phyloP scores from a whole-genome alignment of 1,284 basidiomycete genomes.

The Ustilago bromivora region DNA sequence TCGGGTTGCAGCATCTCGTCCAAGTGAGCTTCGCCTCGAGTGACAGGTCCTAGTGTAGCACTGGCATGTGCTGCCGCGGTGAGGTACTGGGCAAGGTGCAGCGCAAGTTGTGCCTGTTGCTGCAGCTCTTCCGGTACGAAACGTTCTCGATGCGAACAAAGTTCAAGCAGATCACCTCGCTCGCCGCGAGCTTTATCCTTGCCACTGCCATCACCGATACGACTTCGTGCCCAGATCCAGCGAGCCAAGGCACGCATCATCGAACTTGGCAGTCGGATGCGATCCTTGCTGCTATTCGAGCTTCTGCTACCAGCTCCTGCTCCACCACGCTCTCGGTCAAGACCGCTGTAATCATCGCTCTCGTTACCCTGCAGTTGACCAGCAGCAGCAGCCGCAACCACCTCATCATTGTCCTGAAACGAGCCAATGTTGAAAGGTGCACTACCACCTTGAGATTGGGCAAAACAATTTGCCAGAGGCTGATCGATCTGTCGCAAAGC shows the following conservation, averaged over 20 bases:
- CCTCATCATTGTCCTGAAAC: slow-evolving; percentile 44
- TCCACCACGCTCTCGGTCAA: slow-evolving; percentile 1
- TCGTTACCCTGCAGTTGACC: slow-evolving; percentile 13
- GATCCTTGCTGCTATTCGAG: slow-evolving; percentile 7
- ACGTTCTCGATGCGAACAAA: slow-evolving; percentile 40
- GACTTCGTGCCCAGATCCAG: slow-evolving; percentile 45
- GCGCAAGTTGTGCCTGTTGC: slow-evolving; percentile 34
- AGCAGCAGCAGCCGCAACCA: slow-evolving; percentile 26
- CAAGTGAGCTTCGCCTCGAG: slow-evolving; percentile 26
- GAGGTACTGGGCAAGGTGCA: slow-evolving; percentile 42
- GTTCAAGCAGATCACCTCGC: slow-evolving; percentile 36
- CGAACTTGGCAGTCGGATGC: slow-evolving; percentile 33
- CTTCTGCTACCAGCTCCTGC: neutral
- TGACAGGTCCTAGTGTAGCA: slow-evolving; percentile 26
- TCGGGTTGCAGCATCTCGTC: slow-evolving; percentile 42
- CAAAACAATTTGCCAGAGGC: slow-evolving; percentile 26
- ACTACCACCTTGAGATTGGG: slow-evolving; percentile 17
- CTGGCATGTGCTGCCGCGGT: slow-evolving; percentile 33
- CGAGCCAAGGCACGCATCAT: slow-evolving; percentile 50
- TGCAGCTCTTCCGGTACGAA: slow-evolving; percentile 39
- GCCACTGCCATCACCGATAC: slow-evolving; percentile 33
- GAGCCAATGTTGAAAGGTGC: slow-evolving; percentile 34
- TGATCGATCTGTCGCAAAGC: slow-evolving; percentile 26
- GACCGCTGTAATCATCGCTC: slow-evolving; percentile 13
- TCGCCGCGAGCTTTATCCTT: slow-evolving; percentile 24